A percentile compares a stretch with the other conserved stretches of the same genome.
These are phyloP conservation scores for Neurospora sp. DNA, from an alignment of 495 filamentous ascomycete genomes.

Conservation along the genomic window DNA sequence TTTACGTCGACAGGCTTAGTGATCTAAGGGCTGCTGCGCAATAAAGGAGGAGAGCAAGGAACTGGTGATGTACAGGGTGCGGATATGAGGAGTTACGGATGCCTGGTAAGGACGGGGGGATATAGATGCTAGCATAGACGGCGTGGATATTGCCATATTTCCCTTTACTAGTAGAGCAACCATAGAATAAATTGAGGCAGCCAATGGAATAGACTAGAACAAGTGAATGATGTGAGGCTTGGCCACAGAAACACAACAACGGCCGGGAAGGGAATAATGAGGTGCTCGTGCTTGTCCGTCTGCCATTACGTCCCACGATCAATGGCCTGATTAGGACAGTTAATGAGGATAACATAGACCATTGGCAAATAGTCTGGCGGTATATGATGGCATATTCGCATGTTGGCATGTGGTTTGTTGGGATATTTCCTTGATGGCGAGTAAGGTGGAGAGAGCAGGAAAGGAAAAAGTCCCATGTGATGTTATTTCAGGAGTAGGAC, in stretches of 20 bases:
- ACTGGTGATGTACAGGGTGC: not conserved
- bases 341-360: not conserved
- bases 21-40: constrained; percentile 47
- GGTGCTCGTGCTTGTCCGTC: not conserved
- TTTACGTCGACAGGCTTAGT: constrained; percentile 71
- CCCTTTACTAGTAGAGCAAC: not conserved
- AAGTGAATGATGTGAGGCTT: not conserved
- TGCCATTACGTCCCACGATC: constrained; percentile 13
- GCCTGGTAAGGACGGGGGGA: not conserved
- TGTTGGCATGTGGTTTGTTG: not conserved
- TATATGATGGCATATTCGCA: not conserved
- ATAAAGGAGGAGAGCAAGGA: constrained; percentile 1
- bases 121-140: not conserved
- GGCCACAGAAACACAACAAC: not conserved
- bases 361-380: not conserved
- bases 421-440: not conserved
- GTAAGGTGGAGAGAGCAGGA: not conserved
- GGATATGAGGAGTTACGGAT: not conserved
- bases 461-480: not conserved
- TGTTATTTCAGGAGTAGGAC: not conserved
- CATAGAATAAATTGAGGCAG: not conserved
- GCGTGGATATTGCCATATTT: not conserved
- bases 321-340: not conserved
- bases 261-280: not conserved
- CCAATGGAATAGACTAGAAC: not conserved